A percentile compares a stretch with the other conserved stretches of the same genome.
Conservation (phyloP, 257 asterid genomes). For the Jaltomata sinuosa region DNA sequence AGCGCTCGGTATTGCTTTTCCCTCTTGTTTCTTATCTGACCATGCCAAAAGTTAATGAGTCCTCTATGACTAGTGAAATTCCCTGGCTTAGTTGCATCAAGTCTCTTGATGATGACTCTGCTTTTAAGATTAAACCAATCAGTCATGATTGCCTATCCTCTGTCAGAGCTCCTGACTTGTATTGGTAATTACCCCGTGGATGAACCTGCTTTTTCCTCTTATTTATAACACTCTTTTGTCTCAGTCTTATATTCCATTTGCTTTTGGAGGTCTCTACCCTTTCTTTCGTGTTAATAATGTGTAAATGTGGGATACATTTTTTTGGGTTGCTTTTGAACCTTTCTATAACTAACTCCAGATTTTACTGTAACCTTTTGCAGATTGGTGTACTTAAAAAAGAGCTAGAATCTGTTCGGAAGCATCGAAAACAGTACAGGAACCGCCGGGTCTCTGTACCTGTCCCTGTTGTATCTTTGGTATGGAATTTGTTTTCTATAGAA, state of each 20-base stretch:
- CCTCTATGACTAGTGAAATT: neutral
- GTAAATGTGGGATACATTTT: neutral
- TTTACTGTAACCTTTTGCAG: conserved; percentile 14
- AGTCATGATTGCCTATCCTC: neutral
- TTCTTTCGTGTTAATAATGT: neutral
- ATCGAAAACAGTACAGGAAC: conserved; percentile 86
- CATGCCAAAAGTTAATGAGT: neutral
- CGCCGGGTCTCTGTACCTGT: conserved; percentile 69
- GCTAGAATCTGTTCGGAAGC: conserved; percentile 94
- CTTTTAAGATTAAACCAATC: neutral
- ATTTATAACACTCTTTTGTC: neutral
- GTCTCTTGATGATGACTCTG: neutral
- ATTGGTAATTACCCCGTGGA: neutral
- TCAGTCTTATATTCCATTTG: neutral
- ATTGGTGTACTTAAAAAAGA: conserved; percentile 85
- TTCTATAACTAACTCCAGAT: neutral
- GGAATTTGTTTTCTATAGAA: conserved; percentile 3
- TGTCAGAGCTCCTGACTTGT: neutral
- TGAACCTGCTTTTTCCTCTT: neutral
- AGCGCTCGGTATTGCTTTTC: neutral
- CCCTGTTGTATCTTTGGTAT: conserved; percentile 95
- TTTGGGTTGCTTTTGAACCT: neutral
- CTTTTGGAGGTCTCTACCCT: neutral
- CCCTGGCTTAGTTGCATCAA: neutral
- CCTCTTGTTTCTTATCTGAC: neutral